Conservation (phyloP, 1,284 basidiomycete genomes). For the Bjerkandera adusta region DNA sequence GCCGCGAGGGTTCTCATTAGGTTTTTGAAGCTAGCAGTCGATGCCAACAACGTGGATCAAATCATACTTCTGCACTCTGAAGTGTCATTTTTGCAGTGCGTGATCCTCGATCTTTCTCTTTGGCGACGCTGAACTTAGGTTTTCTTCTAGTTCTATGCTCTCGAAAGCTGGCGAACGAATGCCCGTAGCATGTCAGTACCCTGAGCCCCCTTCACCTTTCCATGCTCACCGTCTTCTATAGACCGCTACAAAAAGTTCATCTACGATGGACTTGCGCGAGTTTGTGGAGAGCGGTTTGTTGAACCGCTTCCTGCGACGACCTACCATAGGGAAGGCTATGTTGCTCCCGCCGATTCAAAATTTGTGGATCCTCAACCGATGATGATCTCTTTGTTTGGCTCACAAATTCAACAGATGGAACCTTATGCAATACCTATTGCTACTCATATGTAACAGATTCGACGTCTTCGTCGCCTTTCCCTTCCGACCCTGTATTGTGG, state of each 20-base stretch:
- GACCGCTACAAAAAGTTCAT: conserved; percentile 62
- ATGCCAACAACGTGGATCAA: conserved; percentile 51
- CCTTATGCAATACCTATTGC: no score
- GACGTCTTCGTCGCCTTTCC: no score
- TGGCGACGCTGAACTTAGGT: not conserved
- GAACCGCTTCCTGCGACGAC: conserved; percentile 10
- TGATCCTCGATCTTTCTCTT: conserved; percentile 5
- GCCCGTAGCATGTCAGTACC: conserved; percentile 57
- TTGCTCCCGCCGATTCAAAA: conserved; percentile 1
- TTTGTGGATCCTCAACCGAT: conserved; percentile 5
- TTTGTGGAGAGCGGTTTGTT: conserved; percentile 27
- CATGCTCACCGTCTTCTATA: conserved; percentile 17
- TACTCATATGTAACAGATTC: no score
- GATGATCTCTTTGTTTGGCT: conserved; percentile 1
- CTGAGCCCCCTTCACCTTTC: no score
- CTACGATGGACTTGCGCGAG: conserved; percentile 38
- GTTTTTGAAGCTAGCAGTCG: conserved; percentile 57
- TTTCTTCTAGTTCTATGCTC: conserved; percentile 48
- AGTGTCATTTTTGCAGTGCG: conserved; percentile 63
- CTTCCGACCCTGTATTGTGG: no score
- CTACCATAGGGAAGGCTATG: conserved; percentile 5
- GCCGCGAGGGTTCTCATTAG: conserved; percentile 62
- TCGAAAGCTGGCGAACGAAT: conserved; percentile 60
- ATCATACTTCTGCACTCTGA: conserved; percentile 54
- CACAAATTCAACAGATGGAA: no score